A percentile compares a stretch with the other conserved stretches of the same genome.
Evolutionary conservation across 2,329 filamentous ascomycete genomes (phyloP).

Genomic region (Cladorrhinum sp.): DNA sequence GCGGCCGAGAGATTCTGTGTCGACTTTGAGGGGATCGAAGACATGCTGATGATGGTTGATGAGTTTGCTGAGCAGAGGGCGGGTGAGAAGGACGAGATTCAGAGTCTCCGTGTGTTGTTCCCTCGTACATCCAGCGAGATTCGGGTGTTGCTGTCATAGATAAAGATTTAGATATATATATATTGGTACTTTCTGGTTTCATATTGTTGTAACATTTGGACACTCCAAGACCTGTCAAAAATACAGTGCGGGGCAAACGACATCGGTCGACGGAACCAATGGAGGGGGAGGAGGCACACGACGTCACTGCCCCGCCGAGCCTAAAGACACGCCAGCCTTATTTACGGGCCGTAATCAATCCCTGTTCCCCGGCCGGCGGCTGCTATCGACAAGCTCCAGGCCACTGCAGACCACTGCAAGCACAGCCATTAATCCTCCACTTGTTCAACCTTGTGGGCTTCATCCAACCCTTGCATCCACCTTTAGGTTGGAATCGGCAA

Average conservation of each 20-base stretch:
- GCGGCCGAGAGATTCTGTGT: conserved; percentile 80
- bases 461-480: neutral
- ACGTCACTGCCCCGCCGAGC: conserved; percentile 5
- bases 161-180: neutral
- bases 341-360: neutral
- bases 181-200: neutral
- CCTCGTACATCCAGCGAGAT: conserved; percentile 60
- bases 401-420: conserved; percentile 7
- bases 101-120: conserved; percentile 46
- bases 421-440: conserved; percentile 1
- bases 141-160: conserved; percentile 53
- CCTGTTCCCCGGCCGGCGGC: neutral
- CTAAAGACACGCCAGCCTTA: neutral
- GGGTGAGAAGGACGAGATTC: conserved; percentile 25
- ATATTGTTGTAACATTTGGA: neutral
- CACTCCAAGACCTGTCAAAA: neutral
- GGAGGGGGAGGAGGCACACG: neutral
- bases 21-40: conserved; percentile 68
- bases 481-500: neutral
- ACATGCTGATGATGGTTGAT: conserved; percentile 45
- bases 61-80: conserved; percentile 32
- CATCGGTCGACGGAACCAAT: neutral
- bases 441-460: neutral
- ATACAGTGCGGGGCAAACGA: neutral
- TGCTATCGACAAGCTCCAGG: conserved; percentile 1